phyloP scores from a whole-genome alignment of 192 early-diverging fungal species.

The Tieghemiomyces parasiticus region DNA sequence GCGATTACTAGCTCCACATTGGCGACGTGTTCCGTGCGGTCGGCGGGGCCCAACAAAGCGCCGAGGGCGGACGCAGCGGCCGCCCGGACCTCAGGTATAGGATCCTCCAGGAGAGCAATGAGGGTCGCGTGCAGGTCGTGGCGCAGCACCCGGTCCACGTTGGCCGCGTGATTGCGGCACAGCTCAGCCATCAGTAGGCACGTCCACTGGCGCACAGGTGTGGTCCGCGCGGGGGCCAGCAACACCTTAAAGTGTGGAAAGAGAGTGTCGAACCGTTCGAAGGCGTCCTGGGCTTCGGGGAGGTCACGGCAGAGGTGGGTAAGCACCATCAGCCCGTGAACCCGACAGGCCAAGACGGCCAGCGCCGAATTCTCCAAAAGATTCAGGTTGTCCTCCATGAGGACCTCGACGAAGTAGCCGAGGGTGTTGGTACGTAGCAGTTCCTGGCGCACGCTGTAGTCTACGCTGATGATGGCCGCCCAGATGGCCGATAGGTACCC shows the following conservation, averaged over 20 bases:
- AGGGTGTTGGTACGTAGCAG: conserved; percentile 83
- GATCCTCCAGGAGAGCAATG: conserved; percentile 39
- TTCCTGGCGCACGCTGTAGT: conserved; percentile 75
- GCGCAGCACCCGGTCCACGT: conserved; percentile 37
- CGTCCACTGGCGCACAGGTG: conserved; percentile 67
- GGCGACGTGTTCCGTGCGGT: conserved; percentile 45
- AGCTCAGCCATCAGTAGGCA: conserved; percentile 74
- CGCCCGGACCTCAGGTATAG: conserved; percentile 68
- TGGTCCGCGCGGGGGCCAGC: conserved; percentile 19
- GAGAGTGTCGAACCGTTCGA: conserved; percentile 23
- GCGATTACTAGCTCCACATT: conserved; percentile 53
- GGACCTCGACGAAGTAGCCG: conserved; percentile 82
- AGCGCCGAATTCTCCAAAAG: background rate
- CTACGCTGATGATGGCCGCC: conserved; percentile 90
- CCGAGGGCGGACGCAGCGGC: conserved; percentile 59
- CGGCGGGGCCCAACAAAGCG: conserved; percentile 49
- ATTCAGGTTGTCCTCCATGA: conserved; percentile 45
- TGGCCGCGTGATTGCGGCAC: conserved; percentile 62
- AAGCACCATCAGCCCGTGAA: conserved; percentile 71
- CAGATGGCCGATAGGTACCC: conserved; percentile 95
- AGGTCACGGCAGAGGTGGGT: conserved; percentile 83
- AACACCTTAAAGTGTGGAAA: conserved; percentile 23
- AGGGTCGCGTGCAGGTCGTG: conserved; percentile 46
- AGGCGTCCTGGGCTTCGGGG: conserved; percentile 69
- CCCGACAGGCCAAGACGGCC: conserved; percentile 7